Evolutionary conservation across 768 basidiomycete species (phyloP).

Genomic region (Neoboletus subvelutipes): DNA sequence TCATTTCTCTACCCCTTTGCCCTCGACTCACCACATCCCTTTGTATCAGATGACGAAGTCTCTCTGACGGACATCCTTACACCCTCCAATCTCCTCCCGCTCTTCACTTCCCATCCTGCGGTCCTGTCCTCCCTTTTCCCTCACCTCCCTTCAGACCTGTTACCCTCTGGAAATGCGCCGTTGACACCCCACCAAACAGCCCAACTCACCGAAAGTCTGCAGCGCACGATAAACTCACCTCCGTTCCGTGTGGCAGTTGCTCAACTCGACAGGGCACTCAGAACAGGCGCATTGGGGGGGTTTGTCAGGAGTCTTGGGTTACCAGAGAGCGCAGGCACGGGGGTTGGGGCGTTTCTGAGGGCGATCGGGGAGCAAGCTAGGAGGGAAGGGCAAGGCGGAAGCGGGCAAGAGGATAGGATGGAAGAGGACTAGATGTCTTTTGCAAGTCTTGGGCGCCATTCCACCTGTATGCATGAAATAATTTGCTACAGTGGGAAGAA

Average conservation of each 20-base stretch:
- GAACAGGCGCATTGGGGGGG: constrained; percentile 74
- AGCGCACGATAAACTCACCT: constrained; percentile 75
- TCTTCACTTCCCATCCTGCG: constrained; percentile 69
- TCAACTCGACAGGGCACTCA: constrained; percentile 80
- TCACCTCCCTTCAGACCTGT: constrained; percentile 68
- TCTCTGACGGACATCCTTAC: constrained; percentile 77
- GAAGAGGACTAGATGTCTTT: constrained; percentile 61
- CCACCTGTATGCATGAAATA: constrained; percentile 1
- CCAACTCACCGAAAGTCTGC: constrained; percentile 51
- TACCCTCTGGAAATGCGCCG: constrained; percentile 63
- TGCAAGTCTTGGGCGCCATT: not conserved
- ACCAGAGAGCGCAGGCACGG: constrained; percentile 79
- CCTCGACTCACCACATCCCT: constrained; percentile 6
- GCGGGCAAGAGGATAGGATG: constrained; percentile 55
- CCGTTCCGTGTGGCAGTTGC: constrained; percentile 80
- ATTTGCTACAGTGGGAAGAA: not conserved
- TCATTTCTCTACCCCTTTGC: not conserved
- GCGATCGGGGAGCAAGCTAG: constrained; percentile 77
- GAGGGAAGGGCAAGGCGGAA: constrained; percentile 37
- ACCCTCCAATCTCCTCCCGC: constrained; percentile 64
- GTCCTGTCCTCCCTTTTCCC: constrained; percentile 73
- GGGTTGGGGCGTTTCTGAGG: constrained; percentile 75
- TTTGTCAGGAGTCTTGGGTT: constrained; percentile 79
- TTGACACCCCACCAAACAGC: constrained; percentile 24
- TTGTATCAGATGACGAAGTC: constrained; percentile 42